A percentile compares a stretch with the other conserved stretches of the same genome.
phyloP scores from a whole-genome alignment of 2,329 filamentous ascomycete species.

The Bimuria novae-zelandiae region DNA sequence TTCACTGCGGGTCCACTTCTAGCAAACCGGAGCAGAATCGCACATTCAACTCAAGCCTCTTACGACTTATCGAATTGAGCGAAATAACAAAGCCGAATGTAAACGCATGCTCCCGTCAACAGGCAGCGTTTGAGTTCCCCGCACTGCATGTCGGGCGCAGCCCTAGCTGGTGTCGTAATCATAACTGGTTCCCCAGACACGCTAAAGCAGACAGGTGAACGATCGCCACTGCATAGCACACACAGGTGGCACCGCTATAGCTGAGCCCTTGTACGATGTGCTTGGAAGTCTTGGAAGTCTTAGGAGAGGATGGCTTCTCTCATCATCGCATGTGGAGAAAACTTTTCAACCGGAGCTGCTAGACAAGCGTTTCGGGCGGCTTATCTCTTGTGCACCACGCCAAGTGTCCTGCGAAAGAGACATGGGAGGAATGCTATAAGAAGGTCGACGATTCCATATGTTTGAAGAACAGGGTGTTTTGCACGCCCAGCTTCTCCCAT shows the following conservation, averaged over 20 bases:
- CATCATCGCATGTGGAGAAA: background rate
- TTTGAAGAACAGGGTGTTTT: background rate
- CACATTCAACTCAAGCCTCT: background rate
- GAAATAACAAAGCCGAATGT: background rate
- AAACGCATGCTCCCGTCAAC: background rate
- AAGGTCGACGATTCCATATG: background rate
- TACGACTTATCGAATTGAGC: background rate
- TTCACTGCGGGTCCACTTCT: background rate
- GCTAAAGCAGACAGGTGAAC: background rate
- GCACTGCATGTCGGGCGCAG: background rate
- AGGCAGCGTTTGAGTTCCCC: background rate
- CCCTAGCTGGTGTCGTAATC: constrained; percentile 14
- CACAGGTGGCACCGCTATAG: background rate
- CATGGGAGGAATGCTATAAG: background rate
- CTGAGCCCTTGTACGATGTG: background rate
- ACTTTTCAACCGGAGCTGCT: constrained; percentile 1
- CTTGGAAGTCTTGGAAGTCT: too few relatives aligned
- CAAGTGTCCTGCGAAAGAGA: background rate
- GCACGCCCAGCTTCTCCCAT: background rate
- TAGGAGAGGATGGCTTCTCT: background rate
- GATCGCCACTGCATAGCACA: background rate
- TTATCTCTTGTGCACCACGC: background rate
- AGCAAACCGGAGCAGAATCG: background rate
- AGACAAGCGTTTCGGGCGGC: background rate
- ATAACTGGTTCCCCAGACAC: constrained; percentile 31